Percentiles rank a stretch among this genome's conserved stretches.
Conservation (phyloP, 345 rosid species). For the Rhodomyrtus tomentosa region DNA sequence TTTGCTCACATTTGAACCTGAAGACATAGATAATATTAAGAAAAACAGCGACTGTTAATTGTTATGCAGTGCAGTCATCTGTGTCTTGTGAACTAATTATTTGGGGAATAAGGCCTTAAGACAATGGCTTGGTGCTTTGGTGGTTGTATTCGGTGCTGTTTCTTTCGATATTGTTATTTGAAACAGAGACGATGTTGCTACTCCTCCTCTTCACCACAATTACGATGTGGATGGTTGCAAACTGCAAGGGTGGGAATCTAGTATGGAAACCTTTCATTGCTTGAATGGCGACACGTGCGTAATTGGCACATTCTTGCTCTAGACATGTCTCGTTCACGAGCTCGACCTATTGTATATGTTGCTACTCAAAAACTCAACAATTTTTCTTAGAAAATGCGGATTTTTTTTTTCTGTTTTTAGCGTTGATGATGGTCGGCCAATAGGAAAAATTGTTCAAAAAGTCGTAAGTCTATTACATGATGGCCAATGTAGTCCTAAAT, state of each 20-base stretch:
- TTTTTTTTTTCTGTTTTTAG: too few species aligned
- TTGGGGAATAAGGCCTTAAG: background rate
- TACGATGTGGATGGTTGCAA: background rate
- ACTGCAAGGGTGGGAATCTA: background rate
- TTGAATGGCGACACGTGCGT: background rate
- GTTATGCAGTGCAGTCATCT: background rate
- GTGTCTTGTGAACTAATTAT: background rate
- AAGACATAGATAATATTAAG: background rate
- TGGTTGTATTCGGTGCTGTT: background rate
- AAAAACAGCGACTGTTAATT: background rate
- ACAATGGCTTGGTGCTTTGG: background rate
- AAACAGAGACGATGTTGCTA: background rate
- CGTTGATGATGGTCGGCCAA: too few species aligned
- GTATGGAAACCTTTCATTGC: background rate
- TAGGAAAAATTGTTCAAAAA: too few species aligned
- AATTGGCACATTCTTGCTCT: too few species aligned
- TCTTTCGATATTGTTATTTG: background rate
- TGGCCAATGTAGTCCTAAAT: too few species aligned
- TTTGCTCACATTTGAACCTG: background rate
- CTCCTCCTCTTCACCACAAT: background rate
- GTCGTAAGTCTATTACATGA: too few species aligned
- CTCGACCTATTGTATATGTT: too few species aligned
- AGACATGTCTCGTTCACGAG: too few species aligned
- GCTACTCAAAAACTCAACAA: too few species aligned
- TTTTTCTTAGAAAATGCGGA: too few species aligned